Percentiles rank a stretch among this genome's conserved stretches.
Conservation (phyloP, 305 asterid species). For the Solanum chacoense region DNA sequence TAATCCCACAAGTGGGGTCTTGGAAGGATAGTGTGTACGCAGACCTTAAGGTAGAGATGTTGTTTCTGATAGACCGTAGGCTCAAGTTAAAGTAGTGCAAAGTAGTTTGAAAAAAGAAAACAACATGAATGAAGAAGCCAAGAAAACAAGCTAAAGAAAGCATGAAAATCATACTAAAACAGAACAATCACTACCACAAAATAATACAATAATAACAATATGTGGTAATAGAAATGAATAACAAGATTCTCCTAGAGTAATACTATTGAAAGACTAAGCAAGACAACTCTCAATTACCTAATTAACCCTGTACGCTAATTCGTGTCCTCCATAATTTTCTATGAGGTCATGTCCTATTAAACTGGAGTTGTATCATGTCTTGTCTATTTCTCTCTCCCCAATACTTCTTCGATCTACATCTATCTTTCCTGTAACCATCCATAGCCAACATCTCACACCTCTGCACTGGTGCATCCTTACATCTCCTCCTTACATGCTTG, state of each 20-base stretch:
- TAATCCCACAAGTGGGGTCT: neutral
- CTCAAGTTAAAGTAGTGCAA: neutral
- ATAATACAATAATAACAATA: neutral
- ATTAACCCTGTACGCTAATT: neutral
- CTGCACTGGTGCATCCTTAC: neutral
- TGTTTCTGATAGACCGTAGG: neutral
- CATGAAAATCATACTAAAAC: neutral
- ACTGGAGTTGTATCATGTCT: neutral
- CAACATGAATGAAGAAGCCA: neutral
- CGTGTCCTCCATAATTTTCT: neutral
- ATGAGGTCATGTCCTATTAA: neutral
- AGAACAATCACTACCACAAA: neutral
- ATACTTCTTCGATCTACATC: neutral
- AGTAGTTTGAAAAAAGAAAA: neutral
- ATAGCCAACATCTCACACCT: neutral
- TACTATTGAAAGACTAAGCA: neutral
- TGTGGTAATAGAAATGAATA: neutral
- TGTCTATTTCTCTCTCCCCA: neutral
- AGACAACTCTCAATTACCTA: neutral
- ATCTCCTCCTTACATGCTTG: neutral
- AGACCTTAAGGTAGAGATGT: neutral
- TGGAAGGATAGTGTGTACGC: neutral
- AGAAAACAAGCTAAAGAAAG: neutral
- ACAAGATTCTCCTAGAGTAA: neutral
- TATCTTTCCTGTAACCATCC: neutral